Percentiles rank a stretch among this genome's conserved stretches.
These are phyloP conservation scores for Anisogramma anomala DNA, from an alignment of 2,329 filamentous ascomycete species.

Conservation along the genomic window DNA sequence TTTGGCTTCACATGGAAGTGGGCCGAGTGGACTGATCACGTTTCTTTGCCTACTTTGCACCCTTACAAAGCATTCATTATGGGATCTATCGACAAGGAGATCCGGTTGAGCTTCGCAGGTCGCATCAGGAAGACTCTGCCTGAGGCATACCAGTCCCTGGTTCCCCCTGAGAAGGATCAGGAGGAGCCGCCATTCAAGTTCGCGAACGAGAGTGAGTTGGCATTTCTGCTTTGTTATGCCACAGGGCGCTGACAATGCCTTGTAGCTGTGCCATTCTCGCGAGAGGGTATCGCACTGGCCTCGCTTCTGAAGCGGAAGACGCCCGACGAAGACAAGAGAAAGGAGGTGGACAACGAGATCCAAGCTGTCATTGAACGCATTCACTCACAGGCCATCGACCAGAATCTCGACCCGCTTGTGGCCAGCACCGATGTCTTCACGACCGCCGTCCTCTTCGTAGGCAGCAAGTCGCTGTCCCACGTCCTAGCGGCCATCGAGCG, in stretches of 20 bases:
- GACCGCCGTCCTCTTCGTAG: constrained; percentile 84
- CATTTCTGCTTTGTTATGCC: constrained; percentile 50
- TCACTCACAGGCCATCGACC: constrained; percentile 61
- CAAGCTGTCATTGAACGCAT: constrained; percentile 70
- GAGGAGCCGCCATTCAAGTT: constrained; percentile 97
- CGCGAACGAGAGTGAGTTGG: constrained; percentile 54
- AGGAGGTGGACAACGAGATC: constrained; percentile 78
- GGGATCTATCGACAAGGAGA: constrained; percentile 89
- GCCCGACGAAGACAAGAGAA: constrained; percentile 62
- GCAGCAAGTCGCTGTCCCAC: constrained; percentile 91
- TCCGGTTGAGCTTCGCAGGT: constrained; percentile 89
- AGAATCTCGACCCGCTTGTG: constrained; percentile 65
- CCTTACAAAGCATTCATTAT: constrained; percentile 89
- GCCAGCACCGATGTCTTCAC: constrained; percentile 89
- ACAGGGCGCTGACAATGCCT: constrained; percentile 9
- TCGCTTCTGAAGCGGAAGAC: constrained; percentile 74
- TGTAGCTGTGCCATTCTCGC: constrained; percentile 65
- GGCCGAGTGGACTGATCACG: constrained; percentile 90
- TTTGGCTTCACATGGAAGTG: constrained; percentile 99
- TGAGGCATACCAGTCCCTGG: constrained; percentile 69
- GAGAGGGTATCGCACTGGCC: constrained; percentile 74
- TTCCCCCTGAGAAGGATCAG: constrained; percentile 79
- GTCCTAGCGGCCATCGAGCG: constrained; percentile 93
- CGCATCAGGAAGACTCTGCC: constrained; percentile 90
- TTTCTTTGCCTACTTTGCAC: constrained; percentile 62